Evolutionary conservation across 495 filamentous ascomycete genomes (phyloP).

Genomic region (Articulospora tetracladia): DNA sequence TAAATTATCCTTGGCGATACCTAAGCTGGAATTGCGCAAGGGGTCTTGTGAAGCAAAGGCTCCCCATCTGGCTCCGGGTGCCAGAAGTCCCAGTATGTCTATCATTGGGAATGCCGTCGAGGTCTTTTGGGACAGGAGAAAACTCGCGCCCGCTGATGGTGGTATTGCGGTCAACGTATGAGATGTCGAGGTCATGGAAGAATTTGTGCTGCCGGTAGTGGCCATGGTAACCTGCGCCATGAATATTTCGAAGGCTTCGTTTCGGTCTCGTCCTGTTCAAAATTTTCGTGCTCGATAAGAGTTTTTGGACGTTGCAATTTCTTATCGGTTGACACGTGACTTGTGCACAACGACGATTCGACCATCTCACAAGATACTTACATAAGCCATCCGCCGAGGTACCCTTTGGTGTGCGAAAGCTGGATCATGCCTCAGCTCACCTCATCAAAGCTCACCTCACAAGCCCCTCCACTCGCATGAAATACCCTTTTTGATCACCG

Average conservation of each 20-base stretch:
- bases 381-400: no score
- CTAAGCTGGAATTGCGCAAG: constrained; percentile 60
- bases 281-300: neutral
- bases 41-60: constrained; percentile 15
- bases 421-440: no score
- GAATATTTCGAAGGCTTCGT: neutral
- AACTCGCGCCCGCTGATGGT: constrained; percentile 31
- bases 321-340: neutral
- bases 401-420: no score
- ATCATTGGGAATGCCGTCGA: constrained; percentile 22
- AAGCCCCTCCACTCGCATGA: no score
- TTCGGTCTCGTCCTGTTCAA: neutral
- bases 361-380: neutral
- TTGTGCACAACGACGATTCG: neutral
- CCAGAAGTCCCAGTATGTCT: constrained; percentile 1
- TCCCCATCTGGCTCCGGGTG: neutral
- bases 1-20: constrained; percentile 68
- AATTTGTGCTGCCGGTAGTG: constrained; percentile 41
- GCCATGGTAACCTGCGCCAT: constrained; percentile 33
- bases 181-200: constrained; percentile 52
- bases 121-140: constrained; percentile 22
- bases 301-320: neutral
- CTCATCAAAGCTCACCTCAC: no score
- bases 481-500: no score
- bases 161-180: constrained; percentile 44